A percentile compares a stretch with the other conserved stretches of the same genome.
Evolutionary conservation across 129 eudicot genomes (phyloP).

Genomic region (Flaveria bidentis): DNA sequence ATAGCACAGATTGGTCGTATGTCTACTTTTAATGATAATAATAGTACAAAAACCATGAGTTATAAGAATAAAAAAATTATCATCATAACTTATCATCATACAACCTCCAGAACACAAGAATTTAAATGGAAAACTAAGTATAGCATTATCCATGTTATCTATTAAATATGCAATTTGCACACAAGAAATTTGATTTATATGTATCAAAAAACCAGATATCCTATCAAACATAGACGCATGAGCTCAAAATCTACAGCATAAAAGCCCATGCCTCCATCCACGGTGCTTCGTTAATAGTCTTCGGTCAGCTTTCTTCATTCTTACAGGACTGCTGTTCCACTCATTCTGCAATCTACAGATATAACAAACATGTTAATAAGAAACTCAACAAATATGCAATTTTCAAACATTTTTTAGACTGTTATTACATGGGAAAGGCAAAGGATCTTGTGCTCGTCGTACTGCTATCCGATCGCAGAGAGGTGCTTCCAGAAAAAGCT

Average conservation of each 20-base stretch:
- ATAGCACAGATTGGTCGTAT: no score
- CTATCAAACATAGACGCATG: conserved; percentile 32
- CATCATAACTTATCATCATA: neutral
- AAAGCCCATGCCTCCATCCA: conserved; percentile 66
- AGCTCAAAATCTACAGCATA: conserved; percentile 81
- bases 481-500: conserved; percentile 61
- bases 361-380: neutral
- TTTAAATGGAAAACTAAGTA: no score
- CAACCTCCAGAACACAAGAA: neutral
- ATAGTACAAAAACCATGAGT: neutral
- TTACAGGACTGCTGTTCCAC: conserved; percentile 89
- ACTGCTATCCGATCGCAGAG: conserved; percentile 92
- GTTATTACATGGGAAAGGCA: conserved; percentile 87
- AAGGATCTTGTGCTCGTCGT: conserved; percentile 88
- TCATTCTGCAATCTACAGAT: conserved; percentile 67
- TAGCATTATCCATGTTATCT: neutral
- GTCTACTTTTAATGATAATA: neutral
- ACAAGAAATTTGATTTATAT: conserved; percentile 16
- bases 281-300: conserved; percentile 51
- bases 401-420: neutral
- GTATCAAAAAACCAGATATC: conserved; percentile 32
- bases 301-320: conserved; percentile 80
- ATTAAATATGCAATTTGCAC: neutral
- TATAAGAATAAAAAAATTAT: no score
- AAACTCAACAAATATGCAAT: neutral